Evolutionary conservation across 805 yeast genomes (phyloP).

Genomic region (Candida morakotiae): DNA sequence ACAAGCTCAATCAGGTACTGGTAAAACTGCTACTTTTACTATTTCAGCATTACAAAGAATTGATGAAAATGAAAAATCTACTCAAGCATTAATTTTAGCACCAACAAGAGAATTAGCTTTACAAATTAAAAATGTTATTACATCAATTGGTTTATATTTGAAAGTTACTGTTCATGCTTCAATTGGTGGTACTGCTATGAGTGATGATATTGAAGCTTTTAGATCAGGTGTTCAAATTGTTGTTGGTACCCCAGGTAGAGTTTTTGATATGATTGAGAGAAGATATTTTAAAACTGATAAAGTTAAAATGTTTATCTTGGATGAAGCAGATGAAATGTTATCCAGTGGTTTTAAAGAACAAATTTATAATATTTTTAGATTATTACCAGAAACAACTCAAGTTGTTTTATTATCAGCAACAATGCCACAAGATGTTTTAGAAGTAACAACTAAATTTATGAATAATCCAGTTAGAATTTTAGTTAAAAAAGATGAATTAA

Average conservation of each 20-base stretch:
- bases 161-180: constrained; percentile 92
- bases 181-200: constrained; percentile 92
- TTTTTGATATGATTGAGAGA: constrained; percentile 91
- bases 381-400: constrained; percentile 85
- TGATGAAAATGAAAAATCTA: constrained; percentile 65
- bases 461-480: constrained; percentile 89
- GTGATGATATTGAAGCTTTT: constrained; percentile 83
- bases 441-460: constrained; percentile 90
- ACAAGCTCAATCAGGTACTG: constrained; percentile 88
- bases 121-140: constrained; percentile 92
- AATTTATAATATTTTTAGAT: constrained; percentile 87
- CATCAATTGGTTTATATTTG: constrained; percentile 87
- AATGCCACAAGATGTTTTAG: constrained; percentile 87
- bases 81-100: constrained; percentile 92
- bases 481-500: constrained; percentile 92
- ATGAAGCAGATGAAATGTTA: constrained; percentile 98
- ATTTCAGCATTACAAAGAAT: constrained; percentile 71
- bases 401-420: constrained; percentile 95
- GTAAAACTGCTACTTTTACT: constrained; percentile 85
- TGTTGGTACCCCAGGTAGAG: constrained; percentile 98
- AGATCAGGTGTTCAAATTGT: constrained; percentile 86
- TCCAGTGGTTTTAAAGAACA: constrained; percentile 92
- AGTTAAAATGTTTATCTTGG: constrained; percentile 91
- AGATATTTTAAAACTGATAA: constrained; percentile 76
- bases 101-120: constrained; percentile 97